These are phyloP conservation scores for Litchi chinensis DNA, from an alignment of 345 rosid species.

Conservation along the genomic window DNA sequence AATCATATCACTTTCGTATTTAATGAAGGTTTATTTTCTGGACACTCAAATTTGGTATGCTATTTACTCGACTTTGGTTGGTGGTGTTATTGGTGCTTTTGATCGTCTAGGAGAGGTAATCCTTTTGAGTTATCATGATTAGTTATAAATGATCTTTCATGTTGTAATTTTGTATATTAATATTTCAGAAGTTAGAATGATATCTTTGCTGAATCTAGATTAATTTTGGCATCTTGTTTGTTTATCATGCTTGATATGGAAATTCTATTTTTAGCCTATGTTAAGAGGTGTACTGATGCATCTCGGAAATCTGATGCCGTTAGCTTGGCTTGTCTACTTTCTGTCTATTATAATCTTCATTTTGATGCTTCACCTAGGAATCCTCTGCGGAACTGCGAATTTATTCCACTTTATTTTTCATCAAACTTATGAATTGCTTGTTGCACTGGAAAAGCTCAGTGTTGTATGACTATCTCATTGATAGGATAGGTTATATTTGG, in stretches of 20 bases:
- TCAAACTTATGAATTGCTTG: not conserved
- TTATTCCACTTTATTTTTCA: not conserved
- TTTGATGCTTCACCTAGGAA: not conserved
- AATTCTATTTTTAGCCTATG: not conserved
- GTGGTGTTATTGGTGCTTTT: constrained; percentile 93
- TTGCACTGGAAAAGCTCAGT: not conserved
- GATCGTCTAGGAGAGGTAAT: constrained; percentile 96
- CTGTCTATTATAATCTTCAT: not conserved
- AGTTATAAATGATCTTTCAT: not conserved
- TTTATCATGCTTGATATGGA: constrained; percentile 8
- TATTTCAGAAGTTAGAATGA: not conserved
- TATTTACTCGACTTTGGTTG: constrained; percentile 79
- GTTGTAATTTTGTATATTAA: not conserved
- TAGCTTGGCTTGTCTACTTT: not conserved
- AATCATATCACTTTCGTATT: constrained; percentile 24
- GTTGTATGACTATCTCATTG: not conserved
- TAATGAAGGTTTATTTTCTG: constrained; percentile 82
- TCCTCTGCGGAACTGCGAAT: not conserved
- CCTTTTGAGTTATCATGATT: constrained; percentile 6
- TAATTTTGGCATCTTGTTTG: not conserved
- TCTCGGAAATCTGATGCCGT: not conserved
- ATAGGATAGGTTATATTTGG: not conserved
- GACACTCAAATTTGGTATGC: constrained; percentile 98
- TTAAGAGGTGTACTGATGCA: constrained; percentile 4
- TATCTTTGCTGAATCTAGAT: not conserved